Evolutionary conservation across 208 protist species (phyloP), one percentile per base, ranked within the genome.

Genomic region (Angomonas deanei): DNA sequence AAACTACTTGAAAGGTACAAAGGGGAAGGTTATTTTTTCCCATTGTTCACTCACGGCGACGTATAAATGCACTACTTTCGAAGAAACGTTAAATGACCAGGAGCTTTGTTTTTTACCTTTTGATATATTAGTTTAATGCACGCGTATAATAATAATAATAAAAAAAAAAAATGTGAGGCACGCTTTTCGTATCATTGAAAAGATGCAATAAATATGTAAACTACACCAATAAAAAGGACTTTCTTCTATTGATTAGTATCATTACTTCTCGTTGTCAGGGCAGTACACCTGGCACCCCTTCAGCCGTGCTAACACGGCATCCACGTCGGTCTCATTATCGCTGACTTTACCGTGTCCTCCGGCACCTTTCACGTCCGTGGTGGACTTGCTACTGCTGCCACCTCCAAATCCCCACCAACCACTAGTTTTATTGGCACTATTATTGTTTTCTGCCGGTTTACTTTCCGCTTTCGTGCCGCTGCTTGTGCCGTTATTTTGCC

Each of bases 211-310:
- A 50, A 4, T 23, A 4, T 5, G 46, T 23, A 50, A 50, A 21
- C 4, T n/a, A 50, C 8, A 50, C n/a, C 8, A 50, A 19, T 23
- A 21, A 23, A 21, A 5, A 27, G 17, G n/a, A 4, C 17, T 5
- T 50, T 23, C 26, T 23, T 19, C 8, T 50, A 27, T 50, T 5
- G n/a, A 21, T 50, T 8, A 5, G 46, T 50, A 33, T 39, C 17
- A 19, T 0, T 62, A 30, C 26, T 46, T 13, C 24, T 94, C 80
- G 19, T 91, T 68, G 36, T 91, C 82, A 6, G 87, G 87, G 65
- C 88, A 94, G 74, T 92, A 94, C 23, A 94, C 82, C 65, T 89
- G 75, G 52, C 88, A 94, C 0, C 61, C 69, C 54, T 82, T 85
- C 19, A 94, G 74, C 24, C 78, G 66, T 21, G 61, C 47, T 60